phyloP scores from a whole-genome alignment of 106 monocot genomes.

The Allium sativum region DNA sequence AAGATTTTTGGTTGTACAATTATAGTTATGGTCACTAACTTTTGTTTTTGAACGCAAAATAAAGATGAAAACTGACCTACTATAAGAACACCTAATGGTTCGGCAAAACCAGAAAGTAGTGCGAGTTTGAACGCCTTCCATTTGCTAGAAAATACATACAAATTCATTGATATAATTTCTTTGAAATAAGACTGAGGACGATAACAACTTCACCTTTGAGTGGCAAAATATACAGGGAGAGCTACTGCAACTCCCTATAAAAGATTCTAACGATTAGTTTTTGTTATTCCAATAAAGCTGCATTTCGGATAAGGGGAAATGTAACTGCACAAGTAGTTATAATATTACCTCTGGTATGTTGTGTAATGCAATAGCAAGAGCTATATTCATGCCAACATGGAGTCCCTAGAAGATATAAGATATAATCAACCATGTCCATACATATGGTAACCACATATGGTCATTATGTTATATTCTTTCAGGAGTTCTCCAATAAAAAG shows the following conservation, averaged over 20 bases:
- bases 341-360: constrained; percentile 91
- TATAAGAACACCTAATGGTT: constrained; percentile 87
- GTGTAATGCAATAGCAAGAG: constrained; percentile 95
- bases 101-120: constrained; percentile 89
- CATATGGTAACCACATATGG: too few species aligned
- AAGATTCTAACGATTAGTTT: constrained; percentile 7
- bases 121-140: constrained; percentile 94
- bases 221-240: constrained; percentile 98
- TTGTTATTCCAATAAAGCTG: constrained; percentile 1
- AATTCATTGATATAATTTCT: not conserved
- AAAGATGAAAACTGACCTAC: constrained; percentile 39
- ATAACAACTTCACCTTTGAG: constrained; percentile 50
- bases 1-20: too few species aligned
- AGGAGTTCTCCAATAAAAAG: too few species aligned
- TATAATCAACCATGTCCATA: too few species aligned
- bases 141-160: constrained; percentile 38
- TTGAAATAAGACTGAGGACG: not conserved
- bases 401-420: constrained; percentile 42
- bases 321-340: not conserved
- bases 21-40: too few species aligned
- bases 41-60: not conserved
- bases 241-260: constrained; percentile 97
- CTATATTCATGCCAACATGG: constrained; percentile 89
- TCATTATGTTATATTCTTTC: too few species aligned
- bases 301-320: not conserved